Evolutionary conservation across 345 rosid species (phyloP).

Genomic region (Populus deltoides): DNA sequence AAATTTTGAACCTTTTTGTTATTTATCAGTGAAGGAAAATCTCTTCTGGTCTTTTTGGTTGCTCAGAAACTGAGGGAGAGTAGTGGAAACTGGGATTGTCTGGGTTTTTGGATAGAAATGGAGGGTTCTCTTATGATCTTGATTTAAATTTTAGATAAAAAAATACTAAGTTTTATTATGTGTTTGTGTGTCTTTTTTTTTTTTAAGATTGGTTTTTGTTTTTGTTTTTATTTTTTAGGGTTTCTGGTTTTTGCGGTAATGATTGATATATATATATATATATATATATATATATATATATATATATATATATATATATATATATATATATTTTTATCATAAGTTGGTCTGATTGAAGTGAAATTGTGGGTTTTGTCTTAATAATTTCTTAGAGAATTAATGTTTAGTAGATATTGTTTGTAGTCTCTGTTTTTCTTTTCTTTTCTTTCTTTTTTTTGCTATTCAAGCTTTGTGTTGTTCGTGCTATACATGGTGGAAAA

Average conservation of each 20-base stretch:
- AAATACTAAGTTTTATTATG: not conserved
- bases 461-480: not conserved
- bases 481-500: not conserved
- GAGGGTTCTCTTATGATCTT: not conserved
- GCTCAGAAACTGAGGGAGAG: not conserved
- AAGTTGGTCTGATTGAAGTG: not conserved
- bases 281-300: too few relatives aligned
- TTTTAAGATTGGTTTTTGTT: not conserved
- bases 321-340: too few relatives aligned
- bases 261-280: too few relatives aligned
- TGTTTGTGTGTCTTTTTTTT: not conserved
- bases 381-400: not conserved
- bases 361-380: not conserved
- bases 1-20: not conserved
- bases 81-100: not conserved
- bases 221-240: not conserved
- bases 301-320: too few relatives aligned
- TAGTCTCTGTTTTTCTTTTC: not conserved
- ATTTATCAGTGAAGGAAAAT: not conserved
- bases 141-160: conserved; percentile 2
- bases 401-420: not conserved
- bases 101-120: not conserved
- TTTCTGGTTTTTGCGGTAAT: not conserved
- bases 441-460: not conserved
- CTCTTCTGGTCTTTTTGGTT: not conserved